A percentile compares a stretch with the other conserved stretches of the same genome.
Evolutionary conservation across 2,329 filamentous ascomycete genomes (phyloP).

Genomic region (Fusarium duplospermum): DNA sequence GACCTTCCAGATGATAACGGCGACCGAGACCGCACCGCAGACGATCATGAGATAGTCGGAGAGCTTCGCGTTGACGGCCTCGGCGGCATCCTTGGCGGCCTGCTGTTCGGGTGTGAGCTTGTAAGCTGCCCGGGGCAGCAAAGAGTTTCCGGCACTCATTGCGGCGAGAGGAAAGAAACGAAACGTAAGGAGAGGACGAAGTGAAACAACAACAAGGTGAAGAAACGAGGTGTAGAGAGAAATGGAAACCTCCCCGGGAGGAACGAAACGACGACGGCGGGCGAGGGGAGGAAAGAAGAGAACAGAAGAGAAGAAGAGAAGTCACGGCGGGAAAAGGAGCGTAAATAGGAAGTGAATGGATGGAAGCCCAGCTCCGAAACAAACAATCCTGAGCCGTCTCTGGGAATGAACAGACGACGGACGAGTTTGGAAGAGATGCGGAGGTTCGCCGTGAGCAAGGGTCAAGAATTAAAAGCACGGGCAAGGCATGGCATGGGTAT

Average conservation of each 20-base stretch:
- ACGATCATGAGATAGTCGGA: slow-evolving; percentile 71
- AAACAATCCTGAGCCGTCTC: slow-evolving; percentile 37
- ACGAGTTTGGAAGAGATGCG: slow-evolving; percentile 22
- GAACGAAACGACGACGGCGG: slow-evolving; percentile 16
- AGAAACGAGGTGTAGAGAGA: slow-evolving; percentile 18
- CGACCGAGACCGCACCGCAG: slow-evolving; percentile 71
- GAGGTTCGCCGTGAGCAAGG: slow-evolving; percentile 17
- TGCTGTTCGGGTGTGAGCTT: slow-evolving; percentile 33
- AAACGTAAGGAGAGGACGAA: not conserved
- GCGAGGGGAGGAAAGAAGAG: not conserved
- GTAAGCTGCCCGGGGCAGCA: slow-evolving; percentile 23
- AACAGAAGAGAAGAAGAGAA: slow-evolving; percentile 7
- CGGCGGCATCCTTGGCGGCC: slow-evolving; percentile 23
- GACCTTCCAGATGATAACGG: slow-evolving; percentile 76
- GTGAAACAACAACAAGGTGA: slow-evolving; percentile 2
- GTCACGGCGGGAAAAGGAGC: slow-evolving; percentile 17
- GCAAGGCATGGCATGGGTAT: slow-evolving; percentile 12
- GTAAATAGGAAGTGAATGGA: slow-evolving; percentile 31
- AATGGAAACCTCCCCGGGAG: slow-evolving; percentile 34
- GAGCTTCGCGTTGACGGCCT: slow-evolving; percentile 60
- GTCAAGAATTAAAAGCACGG: slow-evolving; percentile 17
- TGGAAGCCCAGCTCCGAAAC: slow-evolving; percentile 38
- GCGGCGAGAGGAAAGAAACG: slow-evolving; percentile 5
- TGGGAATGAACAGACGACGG: slow-evolving; percentile 34
- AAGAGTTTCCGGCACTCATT: slow-evolving; percentile 43